These are phyloP conservation scores for Fusarium torreyae DNA, from an alignment of 2,329 filamentous ascomycete genomes.

Conservation along the genomic window DNA sequence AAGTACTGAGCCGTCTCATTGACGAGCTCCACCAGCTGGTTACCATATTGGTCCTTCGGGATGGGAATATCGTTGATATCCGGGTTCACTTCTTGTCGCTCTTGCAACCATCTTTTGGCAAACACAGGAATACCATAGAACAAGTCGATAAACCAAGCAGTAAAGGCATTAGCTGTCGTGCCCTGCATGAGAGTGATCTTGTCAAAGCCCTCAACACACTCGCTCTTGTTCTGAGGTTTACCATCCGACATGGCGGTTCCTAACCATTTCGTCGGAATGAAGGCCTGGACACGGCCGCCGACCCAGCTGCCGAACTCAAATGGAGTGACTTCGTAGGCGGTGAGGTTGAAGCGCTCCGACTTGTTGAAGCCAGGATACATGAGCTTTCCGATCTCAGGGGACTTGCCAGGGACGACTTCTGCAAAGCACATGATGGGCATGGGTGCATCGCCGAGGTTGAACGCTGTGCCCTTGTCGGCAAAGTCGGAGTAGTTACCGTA, in stretches of 20 bases:
- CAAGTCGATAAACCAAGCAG: conserved; percentile 47
- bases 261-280: conserved; percentile 50
- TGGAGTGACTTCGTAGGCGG: conserved; percentile 53
- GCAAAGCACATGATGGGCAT: conserved; percentile 51
- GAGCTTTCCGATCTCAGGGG: conserved; percentile 48
- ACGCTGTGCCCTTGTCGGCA: conserved; percentile 23
- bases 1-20: conserved; percentile 47
- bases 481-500: conserved; percentile 49
- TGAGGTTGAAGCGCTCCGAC: conserved; percentile 51
- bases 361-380: conserved; percentile 49
- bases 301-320: conserved; percentile 55
- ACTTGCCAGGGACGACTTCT: conserved; percentile 50
- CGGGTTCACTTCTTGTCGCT: conserved; percentile 21
- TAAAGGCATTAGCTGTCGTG: conserved; percentile 49
- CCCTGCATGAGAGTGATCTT: conserved; percentile 53
- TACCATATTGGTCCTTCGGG: conserved; percentile 33
- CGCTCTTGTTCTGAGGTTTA: conserved; percentile 42
- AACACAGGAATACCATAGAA: conserved; percentile 49
- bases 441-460: conserved; percentile 42
- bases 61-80: conserved; percentile 43
- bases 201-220: conserved; percentile 53
- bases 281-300: conserved; percentile 50
- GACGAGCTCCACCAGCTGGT: conserved; percentile 44
- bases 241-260: conserved; percentile 51
- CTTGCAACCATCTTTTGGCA: conserved; percentile 38